Evolutionary conservation across 148 eudicot genomes (phyloP).

Genomic region (Polygonum aviculare): DNA sequence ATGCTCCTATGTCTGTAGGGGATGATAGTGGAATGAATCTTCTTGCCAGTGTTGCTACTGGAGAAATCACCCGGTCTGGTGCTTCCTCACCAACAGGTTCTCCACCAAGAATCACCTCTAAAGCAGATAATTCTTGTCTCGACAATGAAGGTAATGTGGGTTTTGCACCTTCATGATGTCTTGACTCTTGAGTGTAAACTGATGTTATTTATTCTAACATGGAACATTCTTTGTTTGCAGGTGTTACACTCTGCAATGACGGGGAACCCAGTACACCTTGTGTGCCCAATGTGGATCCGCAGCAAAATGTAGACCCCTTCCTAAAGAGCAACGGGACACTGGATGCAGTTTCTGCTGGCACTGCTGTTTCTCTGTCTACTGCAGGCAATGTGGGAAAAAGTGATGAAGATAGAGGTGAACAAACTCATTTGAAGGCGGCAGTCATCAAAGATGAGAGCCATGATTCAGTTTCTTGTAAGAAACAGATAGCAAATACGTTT

Average conservation of each 20-base stretch:
- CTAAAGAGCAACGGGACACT: constrained; percentile 15
- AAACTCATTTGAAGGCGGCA: constrained; percentile 12
- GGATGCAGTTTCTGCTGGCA: constrained; percentile 15
- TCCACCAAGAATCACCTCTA: constrained; percentile 27
- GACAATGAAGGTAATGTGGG: constrained; percentile 10
- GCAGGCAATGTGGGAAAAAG: constrained; percentile 14
- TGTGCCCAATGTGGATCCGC: constrained; percentile 16
- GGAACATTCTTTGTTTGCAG: constrained; percentile 16
- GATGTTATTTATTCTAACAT: constrained; percentile 15
- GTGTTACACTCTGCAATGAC: constrained; percentile 15
- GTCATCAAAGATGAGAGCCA: constrained; percentile 9
- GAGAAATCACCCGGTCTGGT: constrained; percentile 54
- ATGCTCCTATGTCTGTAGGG: constrained; percentile 34
- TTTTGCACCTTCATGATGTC: background rate
- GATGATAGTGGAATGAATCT: constrained; percentile 89
- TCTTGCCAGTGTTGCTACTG: constrained; percentile 95
- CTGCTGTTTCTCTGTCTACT: constrained; percentile 12
- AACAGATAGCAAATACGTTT: constrained; percentile 11
- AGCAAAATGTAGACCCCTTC: constrained; percentile 17
- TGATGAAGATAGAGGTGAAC: constrained; percentile 22
- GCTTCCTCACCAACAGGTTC: constrained; percentile 40
- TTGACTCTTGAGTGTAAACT: background rate
- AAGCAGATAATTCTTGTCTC: constrained; percentile 18
- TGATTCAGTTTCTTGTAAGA: constrained; percentile 17
- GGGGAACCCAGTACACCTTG: constrained; percentile 11